Conservation (phyloP, 2,329 filamentous ascomycete species). For the Fusarium papillatum region DNA sequence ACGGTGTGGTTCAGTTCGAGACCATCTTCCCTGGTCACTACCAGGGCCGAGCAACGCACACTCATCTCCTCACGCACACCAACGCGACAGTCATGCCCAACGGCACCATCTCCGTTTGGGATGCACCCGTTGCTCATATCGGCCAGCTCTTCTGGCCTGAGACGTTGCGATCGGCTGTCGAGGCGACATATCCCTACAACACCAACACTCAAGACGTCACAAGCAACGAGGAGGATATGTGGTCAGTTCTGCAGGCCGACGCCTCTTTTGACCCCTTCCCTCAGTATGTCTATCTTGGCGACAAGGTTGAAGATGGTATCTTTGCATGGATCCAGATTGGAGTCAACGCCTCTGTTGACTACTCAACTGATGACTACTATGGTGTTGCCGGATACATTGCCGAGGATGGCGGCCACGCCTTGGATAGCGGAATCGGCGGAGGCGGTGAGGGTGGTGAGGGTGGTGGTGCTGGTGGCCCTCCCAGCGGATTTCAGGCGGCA, state of each 20-base stretch:
- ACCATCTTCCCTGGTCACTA: conserved; percentile 61
- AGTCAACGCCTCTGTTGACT: conserved; percentile 49
- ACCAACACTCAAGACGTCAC: conserved; percentile 58
- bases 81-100: conserved; percentile 56
- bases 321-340: conserved; percentile 68
- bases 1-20: conserved; percentile 57
- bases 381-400: conserved; percentile 21
- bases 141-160: conserved; percentile 76
- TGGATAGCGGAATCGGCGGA: conserved; percentile 4
- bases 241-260: conserved; percentile 50
- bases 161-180: conserved; percentile 62
- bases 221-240: conserved; percentile 61
- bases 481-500: not conserved
- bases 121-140: conserved; percentile 62
- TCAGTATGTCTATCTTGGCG: conserved; percentile 69
- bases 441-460: not conserved
- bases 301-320: conserved; percentile 63
- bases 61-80: conserved; percentile 55
- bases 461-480: not conserved
- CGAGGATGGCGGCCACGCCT: conserved; percentile 11
- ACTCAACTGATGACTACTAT: conserved; percentile 16
- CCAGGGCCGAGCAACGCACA: conserved; percentile 54
- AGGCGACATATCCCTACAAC: conserved; percentile 58
- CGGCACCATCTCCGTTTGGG: conserved; percentile 51
- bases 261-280: conserved; percentile 69